phyloP scores from a whole-genome alignment of 306 rosid species.

The Ormosia emarginata region DNA sequence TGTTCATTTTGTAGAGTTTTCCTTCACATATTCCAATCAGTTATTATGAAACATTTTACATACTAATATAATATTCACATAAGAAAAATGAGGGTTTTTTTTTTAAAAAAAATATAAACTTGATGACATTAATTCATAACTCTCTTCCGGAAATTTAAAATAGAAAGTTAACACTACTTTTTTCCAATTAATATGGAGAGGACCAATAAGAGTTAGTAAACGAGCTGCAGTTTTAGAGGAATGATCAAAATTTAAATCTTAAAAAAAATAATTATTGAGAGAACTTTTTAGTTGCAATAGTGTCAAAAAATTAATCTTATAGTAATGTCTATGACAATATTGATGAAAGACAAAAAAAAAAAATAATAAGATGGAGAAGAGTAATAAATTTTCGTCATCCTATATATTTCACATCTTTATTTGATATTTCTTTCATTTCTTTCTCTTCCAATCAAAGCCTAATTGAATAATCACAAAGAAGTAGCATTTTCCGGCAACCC shows the following conservation, averaged over 20 bases:
- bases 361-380: neutral
- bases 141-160: neutral
- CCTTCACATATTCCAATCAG: neutral
- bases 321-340: no score
- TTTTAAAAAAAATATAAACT: no score
- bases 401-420: neutral
- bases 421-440: neutral
- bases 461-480: neutral
- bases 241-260: no score
- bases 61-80: neutral
- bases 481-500: neutral
- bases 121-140: neutral
- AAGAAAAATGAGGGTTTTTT: neutral
- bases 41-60: neutral
- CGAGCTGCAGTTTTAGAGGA: no score
- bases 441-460: neutral
- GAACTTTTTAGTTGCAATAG: no score
- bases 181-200: neutral
- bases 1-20: neutral
- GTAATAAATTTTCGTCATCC: neutral
- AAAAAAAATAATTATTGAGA: no score
- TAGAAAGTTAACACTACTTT: neutral
- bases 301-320: no score
- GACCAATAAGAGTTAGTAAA: no score
- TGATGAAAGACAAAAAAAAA: neutral